Percentiles rank a stretch among this genome's conserved stretches.
These are phyloP conservation scores for Kodamaea fungicola DNA, from an alignment of 1,139 yeast genomes.

Conservation along the genomic window DNA sequence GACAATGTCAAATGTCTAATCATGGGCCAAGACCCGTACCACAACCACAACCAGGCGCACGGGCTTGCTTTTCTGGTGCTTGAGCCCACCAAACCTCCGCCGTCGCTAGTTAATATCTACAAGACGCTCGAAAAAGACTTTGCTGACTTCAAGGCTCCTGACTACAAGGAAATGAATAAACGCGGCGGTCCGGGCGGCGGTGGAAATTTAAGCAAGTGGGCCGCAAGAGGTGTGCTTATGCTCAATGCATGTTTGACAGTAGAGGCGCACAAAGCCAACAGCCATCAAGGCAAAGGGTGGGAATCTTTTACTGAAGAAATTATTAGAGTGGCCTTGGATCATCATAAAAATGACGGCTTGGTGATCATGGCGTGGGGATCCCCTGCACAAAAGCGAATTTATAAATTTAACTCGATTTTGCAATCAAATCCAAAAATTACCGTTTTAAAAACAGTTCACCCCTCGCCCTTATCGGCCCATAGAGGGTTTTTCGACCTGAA, in stretches of 20 bases:
- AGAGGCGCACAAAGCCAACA: constrained; percentile 88
- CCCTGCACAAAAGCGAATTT: constrained; percentile 79
- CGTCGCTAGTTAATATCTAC: constrained; percentile 84
- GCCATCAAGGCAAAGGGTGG: constrained; percentile 94
- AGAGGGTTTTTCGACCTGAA: constrained; percentile 75
- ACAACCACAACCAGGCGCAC: constrained; percentile 89
- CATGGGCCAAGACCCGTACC: constrained; percentile 97
- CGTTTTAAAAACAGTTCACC: constrained; percentile 79
- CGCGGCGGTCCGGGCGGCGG: constrained; percentile 34
- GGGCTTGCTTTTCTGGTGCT: constrained; percentile 92
- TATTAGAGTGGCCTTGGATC: constrained; percentile 45
- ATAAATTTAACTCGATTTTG: constrained; percentile 31
- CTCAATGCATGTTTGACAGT: constrained; percentile 90
- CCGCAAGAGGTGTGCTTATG: constrained; percentile 81
- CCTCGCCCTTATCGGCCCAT: constrained; percentile 88
- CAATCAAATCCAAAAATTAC: constrained; percentile 27
- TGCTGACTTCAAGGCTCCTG: constrained; percentile 63
- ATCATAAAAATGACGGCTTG: constrained; percentile 48
- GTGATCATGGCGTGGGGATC: constrained; percentile 92
- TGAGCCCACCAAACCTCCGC: constrained; percentile 84
- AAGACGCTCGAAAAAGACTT: constrained; percentile 73
- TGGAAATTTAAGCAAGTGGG: constrained; percentile 83
- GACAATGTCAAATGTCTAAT: constrained; percentile 71
- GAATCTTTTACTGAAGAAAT: constrained; percentile 80
- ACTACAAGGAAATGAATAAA: constrained; percentile 27